These are phyloP conservation scores for Colletotrichum higginsianum DNA, from an alignment of 2,329 filamentous ascomycete genomes.

Conservation along the genomic window DNA sequence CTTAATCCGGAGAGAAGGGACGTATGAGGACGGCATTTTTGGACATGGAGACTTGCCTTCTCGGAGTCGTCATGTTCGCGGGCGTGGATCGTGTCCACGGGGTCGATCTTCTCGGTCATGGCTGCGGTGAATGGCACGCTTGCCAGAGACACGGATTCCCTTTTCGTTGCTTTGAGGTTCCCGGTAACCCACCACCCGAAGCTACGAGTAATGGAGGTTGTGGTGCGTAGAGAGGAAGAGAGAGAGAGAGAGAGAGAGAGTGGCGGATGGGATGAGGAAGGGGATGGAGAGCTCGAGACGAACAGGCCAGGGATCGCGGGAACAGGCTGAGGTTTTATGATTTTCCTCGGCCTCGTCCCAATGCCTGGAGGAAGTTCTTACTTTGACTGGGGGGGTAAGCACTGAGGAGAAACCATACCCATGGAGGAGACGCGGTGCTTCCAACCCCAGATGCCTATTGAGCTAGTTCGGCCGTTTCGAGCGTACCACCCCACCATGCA, in stretches of 20 bases:
- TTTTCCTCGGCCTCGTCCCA: slow-evolving; percentile 26
- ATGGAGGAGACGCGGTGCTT: slow-evolving; percentile 26
- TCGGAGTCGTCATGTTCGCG: slow-evolving; percentile 38
- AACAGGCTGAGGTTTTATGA: slow-evolving; percentile 42
- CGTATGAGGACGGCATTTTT: no score
- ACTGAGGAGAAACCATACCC: slow-evolving; percentile 25
- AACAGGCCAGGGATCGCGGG: slow-evolving; percentile 36
- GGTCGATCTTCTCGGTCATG: slow-evolving; percentile 41
- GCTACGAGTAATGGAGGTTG: slow-evolving; percentile 17
- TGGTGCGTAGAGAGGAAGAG: neutral
- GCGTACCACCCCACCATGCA: slow-evolving; percentile 24
- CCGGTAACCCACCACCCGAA: slow-evolving; percentile 35
- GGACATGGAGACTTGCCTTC: slow-evolving; percentile 26
- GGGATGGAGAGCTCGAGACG: slow-evolving; percentile 38
- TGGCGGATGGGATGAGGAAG: slow-evolving; percentile 31
- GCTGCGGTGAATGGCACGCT: slow-evolving; percentile 23
- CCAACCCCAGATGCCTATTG: slow-evolving; percentile 27
- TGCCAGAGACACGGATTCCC: slow-evolving; percentile 10
- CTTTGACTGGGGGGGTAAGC: slow-evolving; percentile 17
- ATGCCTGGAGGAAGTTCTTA: neutral
- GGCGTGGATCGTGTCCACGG: slow-evolving; percentile 38
- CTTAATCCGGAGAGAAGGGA: neutral
- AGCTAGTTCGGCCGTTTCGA: slow-evolving; percentile 19
- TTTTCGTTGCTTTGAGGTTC: slow-evolving; percentile 9
- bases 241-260: neutral